phyloP scores from a whole-genome alignment of 768 basidiomycete genomes.

The Boletus subcaerulescens region DNA sequence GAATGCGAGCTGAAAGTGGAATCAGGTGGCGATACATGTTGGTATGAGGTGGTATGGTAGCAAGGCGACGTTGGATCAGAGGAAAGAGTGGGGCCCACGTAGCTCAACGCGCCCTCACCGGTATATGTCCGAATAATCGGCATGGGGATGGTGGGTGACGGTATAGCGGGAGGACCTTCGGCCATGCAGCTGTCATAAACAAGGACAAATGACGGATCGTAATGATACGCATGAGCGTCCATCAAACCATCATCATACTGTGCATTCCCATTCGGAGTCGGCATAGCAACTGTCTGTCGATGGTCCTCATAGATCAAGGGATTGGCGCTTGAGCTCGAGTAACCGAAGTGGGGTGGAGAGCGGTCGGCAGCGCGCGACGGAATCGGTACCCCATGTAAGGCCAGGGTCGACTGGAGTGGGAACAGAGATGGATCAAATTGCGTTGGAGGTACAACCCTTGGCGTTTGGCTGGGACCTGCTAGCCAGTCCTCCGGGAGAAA shows the following conservation, averaged over 20 bases:
- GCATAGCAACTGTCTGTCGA: not conserved
- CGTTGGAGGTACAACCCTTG: not conserved
- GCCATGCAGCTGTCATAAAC: not conserved
- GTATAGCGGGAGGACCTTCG: not conserved
- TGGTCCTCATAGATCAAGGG: not conserved
- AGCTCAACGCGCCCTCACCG: not conserved
- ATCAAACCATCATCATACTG: not conserved
- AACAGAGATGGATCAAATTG: not conserved
- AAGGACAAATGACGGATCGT: not conserved
- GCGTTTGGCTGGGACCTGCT: not conserved
- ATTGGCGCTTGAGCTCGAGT: not conserved
- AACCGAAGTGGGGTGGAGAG: not conserved
- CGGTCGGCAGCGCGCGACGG: not conserved
- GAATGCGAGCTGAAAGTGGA: not conserved
- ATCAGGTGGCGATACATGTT: not conserved
- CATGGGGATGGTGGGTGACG: not conserved
- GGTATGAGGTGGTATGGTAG: not conserved
- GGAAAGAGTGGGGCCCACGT: not conserved
- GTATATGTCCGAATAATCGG: constrained; percentile 3
- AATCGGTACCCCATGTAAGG: not conserved
- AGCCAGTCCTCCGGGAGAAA: not conserved
- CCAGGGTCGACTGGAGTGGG: not conserved
- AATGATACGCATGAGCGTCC: not conserved
- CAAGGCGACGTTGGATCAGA: not conserved
- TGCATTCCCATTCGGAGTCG: not conserved